Evolutionary conservation across 2,329 filamentous ascomycete genomes (phyloP), one percentile per base, ranked within the genome.

Genomic region (Trichophyton simii): DNA sequence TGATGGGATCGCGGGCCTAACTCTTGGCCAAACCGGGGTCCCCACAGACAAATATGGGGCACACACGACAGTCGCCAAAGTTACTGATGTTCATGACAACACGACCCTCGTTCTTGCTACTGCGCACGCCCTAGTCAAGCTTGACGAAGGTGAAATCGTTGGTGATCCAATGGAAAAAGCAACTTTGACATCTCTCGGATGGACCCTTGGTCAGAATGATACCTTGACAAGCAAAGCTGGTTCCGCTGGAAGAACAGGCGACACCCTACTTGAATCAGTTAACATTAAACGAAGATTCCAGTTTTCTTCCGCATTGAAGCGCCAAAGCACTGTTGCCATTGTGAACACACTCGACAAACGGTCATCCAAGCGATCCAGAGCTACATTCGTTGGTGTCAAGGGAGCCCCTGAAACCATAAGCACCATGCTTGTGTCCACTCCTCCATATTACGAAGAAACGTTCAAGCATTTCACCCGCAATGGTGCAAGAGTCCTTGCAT

Each of bases 141-240:
- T 99, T 15, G 94, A 99, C 66, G 94, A 99, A 72, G 94, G 94
- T 20, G 94, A 99, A 11, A 87, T 97, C 67, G 94, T 99, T 52
- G 94, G 94, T 69, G 94, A 99, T 71, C 94, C 94, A 1, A 99
- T 99, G 94, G 94, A 99, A 72, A 97, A 97, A 76, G 94, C 94
- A 52, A 97, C 94, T 1, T 79, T 99, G 31, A 79, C 82, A 57
- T 91, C 92, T 61, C 85, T 99, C 9, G 91, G 92, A 60, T 99
- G 94, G 94, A 86, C 82, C 61, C 82, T 99, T n/a, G 91, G 91
- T 57, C 87, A 85, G 69, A 94, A 96, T 66, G 92, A 99, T 69
- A 86, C 83, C 36, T 82, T 99, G 15, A 84, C 84, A 31, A 87
- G 85, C 73, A 91, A 88, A 72, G 66, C 66, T 55, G 65, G 65